phyloP scores from a whole-genome alignment of 108 stramenopile genomes.

The Skeletonema costatum region DNA sequence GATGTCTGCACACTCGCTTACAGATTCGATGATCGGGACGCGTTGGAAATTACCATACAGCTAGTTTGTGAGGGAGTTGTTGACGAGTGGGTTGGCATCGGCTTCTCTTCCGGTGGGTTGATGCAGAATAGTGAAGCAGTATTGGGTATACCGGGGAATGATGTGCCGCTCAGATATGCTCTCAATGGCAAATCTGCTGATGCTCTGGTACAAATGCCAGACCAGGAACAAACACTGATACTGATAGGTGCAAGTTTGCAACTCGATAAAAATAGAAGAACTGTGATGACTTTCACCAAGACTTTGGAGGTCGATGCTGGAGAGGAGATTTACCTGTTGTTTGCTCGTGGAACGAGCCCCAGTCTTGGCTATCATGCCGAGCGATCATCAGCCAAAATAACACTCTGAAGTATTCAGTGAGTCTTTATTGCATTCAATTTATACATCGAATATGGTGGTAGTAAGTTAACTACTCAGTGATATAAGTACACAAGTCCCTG shows the following conservation, averaged over 20 bases:
- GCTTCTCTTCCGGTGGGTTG: background rate
- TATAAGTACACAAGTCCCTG: background rate
- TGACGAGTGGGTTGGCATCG: constrained; percentile 2
- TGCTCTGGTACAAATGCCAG: background rate
- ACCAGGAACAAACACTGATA: background rate
- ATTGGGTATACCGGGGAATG: background rate
- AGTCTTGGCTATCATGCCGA: background rate
- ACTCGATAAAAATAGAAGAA: background rate
- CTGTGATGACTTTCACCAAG: constrained; percentile 2
- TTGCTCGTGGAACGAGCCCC: background rate
- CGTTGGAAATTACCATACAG: background rate
- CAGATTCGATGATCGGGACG: background rate
- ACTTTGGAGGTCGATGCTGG: background rate
- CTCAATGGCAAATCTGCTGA: constrained; percentile 4
- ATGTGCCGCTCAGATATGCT: background rate
- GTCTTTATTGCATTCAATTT: too few relatives aligned
- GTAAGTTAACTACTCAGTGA: background rate
- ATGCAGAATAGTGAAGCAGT: background rate
- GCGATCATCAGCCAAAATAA: background rate
- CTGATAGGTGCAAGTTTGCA: constrained; percentile 1
- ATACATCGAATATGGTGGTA: background rate
- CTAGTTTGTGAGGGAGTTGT: background rate
- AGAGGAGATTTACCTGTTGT: background rate
- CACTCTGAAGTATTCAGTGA: background rate
- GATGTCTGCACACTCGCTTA: background rate